Evolutionary conservation across 2,329 filamentous ascomycete species (phyloP), one percentile per base, ranked within the genome.

Genomic region (Teratosphaeria viscida): DNA sequence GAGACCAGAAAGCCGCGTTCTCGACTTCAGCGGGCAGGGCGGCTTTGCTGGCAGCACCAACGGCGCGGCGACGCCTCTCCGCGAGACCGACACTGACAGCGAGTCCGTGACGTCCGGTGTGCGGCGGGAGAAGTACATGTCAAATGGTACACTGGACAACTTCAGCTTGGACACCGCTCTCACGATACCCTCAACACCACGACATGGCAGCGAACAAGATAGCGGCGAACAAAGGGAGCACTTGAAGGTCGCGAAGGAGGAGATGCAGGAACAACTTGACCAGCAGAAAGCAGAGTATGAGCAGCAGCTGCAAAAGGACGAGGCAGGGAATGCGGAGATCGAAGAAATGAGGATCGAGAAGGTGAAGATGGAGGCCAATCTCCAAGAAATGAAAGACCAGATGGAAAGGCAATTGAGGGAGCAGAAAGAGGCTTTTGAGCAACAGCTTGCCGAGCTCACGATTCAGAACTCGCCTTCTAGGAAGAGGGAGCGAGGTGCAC

Each of bases 141-240:
- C 92, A 2, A 94, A 88, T 59, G 92, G 92, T 1, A 96, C 92
- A 0, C 81, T 97, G 57, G 94, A 99, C 75, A 96, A 95, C 71
- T 94, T 96, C 69, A 97, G 92, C 1, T 80, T 99, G 16, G 94
- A 99, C 71, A 99, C 94, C 1, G 88, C 87, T 12, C 80, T 99
- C 56, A 99, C 94, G 0, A 91, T 96, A 81, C 94, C 94, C 1
- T 95, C 91, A 0, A 97, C 92, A 0, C 94, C 94, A 2, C 89
- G 85, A 62, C 85, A 88, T 61, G 83, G 82, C 27, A 90, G 92
- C 59, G 83, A 85, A n/a, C 90, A 92, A 39, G 87, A 92, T 61
- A 83, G 82, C 29, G 90, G 92, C 59, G 82, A 85, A n/a, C 90
- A 92, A 39, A 87, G 92, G 55, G 87, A 92, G 29, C 83, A 82